Conservation (phyloP, 2,329 filamentous ascomycete species). For the Lojkania enalia region DNA sequence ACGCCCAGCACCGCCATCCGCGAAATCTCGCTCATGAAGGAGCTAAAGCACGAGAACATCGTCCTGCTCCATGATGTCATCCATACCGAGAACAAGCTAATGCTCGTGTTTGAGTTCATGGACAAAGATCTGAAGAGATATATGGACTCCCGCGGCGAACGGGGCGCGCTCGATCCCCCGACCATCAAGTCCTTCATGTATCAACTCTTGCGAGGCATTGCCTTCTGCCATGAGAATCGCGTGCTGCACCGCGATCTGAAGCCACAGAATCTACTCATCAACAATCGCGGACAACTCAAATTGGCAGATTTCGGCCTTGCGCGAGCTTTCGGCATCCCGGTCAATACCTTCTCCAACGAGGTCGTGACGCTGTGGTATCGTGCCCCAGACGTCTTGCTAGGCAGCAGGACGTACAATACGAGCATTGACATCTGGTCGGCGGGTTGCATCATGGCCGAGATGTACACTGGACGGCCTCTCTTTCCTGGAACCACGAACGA, state of each 20-base stretch:
- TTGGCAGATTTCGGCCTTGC: conserved; percentile 94
- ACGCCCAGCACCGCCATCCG: conserved; percentile 96
- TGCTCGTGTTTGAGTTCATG: conserved; percentile 99
- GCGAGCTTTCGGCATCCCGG: conserved; percentile 91
- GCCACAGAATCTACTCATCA: conserved; percentile 95
- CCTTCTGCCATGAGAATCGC: conserved; percentile 96
- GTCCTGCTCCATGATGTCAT: conserved; percentile 98
- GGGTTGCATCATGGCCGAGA: conserved; percentile 99
- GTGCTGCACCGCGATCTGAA: conserved; percentile 95
- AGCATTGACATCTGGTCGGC: conserved; percentile 99
- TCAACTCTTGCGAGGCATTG: conserved; percentile 91
- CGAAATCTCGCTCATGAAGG: conserved; percentile 99
- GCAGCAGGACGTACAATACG: conserved; percentile 97
- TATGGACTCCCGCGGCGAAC: conserved; percentile 92
- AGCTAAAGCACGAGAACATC: conserved; percentile 98
- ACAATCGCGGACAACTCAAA: conserved; percentile 86
- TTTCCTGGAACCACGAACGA: conserved; percentile 99
- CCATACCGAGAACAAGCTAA: conserved; percentile 98
- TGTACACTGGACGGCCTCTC: conserved; percentile 93
- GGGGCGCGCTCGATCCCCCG: conserved; percentile 81
- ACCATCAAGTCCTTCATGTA: conserved; percentile 99
- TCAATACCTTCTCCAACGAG: conserved; percentile 98
- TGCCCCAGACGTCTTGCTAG: conserved; percentile 91
- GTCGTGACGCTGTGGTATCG: conserved; percentile 98
- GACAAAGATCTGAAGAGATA: conserved; percentile 98